phyloP scores from a whole-genome alignment of 768 basidiomycete genomes.

The Kwoniella sp. region DNA sequence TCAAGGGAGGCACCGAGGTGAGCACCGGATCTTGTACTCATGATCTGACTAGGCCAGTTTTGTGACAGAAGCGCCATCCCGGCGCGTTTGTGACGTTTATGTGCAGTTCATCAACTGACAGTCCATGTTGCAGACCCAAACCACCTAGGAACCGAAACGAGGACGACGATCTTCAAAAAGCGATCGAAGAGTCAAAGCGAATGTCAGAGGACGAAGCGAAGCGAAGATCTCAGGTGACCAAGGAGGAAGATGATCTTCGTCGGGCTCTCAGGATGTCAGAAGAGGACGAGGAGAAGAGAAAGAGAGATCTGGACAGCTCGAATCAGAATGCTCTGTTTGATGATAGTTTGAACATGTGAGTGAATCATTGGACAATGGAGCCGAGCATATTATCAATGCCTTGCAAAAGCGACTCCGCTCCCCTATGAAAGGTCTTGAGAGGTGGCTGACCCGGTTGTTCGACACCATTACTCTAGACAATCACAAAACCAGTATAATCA shows the following conservation, averaged over 20 bases:
- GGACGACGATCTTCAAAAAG: conserved; percentile 79
- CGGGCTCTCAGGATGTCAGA: conserved; percentile 81
- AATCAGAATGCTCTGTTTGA: conserved; percentile 81
- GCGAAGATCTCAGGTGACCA: conserved; percentile 56
- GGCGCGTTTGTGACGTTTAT: too few species aligned
- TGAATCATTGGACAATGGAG: too few species aligned
- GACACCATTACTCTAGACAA: neutral
- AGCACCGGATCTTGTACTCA: neutral
- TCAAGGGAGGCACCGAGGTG: conserved; percentile 17
- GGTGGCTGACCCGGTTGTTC: neutral
- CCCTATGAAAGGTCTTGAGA: too few species aligned
- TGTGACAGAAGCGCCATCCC: too few species aligned
- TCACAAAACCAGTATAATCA: conserved; percentile 47
- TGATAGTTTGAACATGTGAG: conserved; percentile 76
- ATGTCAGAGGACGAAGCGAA: conserved; percentile 70
- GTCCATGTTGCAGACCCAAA: conserved; percentile 40
- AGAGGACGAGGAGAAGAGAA: conserved; percentile 82
- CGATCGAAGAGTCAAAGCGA: conserved; percentile 88
- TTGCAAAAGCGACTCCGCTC: too few species aligned
- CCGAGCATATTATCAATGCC: too few species aligned
- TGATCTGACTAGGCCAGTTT: too few species aligned
- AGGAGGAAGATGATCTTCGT: conserved; percentile 80
- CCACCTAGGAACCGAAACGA: conserved; percentile 56
- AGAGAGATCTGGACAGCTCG: conserved; percentile 69
- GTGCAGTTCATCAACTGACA: neutral